phyloP scores from a whole-genome alignment of 768 basidiomycete genomes.

The Suillus discolor region DNA sequence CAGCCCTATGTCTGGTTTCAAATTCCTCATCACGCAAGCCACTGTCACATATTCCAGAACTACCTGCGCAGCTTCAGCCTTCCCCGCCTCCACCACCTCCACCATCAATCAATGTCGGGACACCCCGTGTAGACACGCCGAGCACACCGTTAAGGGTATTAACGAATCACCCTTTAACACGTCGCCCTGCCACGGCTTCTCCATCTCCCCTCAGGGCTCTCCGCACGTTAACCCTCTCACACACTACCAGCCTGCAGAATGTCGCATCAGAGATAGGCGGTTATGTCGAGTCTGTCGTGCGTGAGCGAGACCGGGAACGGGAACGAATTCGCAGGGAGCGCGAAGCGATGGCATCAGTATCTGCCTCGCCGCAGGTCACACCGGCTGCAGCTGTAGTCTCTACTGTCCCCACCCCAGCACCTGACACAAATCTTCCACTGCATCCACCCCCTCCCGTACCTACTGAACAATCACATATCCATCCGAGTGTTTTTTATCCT shows the following conservation, averaged over 20 bases:
- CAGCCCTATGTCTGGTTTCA: slow-evolving; percentile 55
- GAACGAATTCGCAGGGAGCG: slow-evolving; percentile 71
- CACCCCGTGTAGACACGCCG: slow-evolving; percentile 21
- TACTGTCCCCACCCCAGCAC: slow-evolving; percentile 17
- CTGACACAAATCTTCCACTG: slow-evolving; percentile 8
- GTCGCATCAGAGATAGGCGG: slow-evolving; percentile 64
- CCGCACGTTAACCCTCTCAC: slow-evolving; percentile 54
- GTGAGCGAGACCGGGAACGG: slow-evolving; percentile 77
- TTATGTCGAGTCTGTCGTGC: slow-evolving; percentile 76
- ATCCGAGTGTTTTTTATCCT: slow-evolving; percentile 49
- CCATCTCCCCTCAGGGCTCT: slow-evolving; percentile 37
- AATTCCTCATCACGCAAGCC: slow-evolving; percentile 42
- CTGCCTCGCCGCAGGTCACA: slow-evolving; percentile 26
- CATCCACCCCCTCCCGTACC: slow-evolving; percentile 25
- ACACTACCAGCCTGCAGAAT: slow-evolving; percentile 48
- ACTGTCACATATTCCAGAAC: slow-evolving; percentile 60
- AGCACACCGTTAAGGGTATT: slow-evolving; percentile 15
- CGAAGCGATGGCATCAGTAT: slow-evolving; percentile 42
- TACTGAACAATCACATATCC: slow-evolving; percentile 17
- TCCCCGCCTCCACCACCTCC: slow-evolving; percentile 46
- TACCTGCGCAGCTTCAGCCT: slow-evolving; percentile 63
- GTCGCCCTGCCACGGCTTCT: slow-evolving; percentile 41
- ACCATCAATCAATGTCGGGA: slow-evolving; percentile 30
- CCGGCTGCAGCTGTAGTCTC: slow-evolving; percentile 10
- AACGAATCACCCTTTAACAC: slow-evolving; percentile 32